Conservation (phyloP, 352 stramenopile species). For the Pythium aphanidermatum region DNA sequence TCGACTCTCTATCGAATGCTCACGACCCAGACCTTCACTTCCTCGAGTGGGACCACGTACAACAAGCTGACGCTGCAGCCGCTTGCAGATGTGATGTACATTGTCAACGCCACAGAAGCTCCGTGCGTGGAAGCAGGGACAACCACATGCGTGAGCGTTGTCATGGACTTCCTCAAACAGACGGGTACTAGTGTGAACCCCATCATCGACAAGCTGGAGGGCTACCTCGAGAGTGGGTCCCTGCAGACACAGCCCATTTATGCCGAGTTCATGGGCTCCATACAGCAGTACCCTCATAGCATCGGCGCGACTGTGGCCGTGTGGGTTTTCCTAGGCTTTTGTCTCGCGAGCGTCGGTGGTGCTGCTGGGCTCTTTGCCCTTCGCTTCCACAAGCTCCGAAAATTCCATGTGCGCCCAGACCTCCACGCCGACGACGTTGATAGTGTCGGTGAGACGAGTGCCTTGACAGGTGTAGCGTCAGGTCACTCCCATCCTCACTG, state of each 20-base stretch:
- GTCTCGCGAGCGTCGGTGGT: conserved; percentile 23
- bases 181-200: conserved; percentile 15
- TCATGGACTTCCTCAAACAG: conserved; percentile 34
- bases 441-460: too few relatives aligned
- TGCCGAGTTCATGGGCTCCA: conserved; percentile 31
- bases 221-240: conserved; percentile 36
- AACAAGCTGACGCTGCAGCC: conserved; percentile 26
- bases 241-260: conserved; percentile 40
- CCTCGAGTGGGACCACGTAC: conserved; percentile 30
- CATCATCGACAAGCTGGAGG: conserved; percentile 47
- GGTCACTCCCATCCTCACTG: too few relatives aligned
- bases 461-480: too few relatives aligned
- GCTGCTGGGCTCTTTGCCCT: conserved; percentile 26
- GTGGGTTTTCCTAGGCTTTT: conserved; percentile 61
- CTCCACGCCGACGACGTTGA: conserved; percentile 8
- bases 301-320: conserved; percentile 41
- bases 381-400: conserved; percentile 31
- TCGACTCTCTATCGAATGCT: conserved; percentile 56
- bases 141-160: conserved; percentile 28
- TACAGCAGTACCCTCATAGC: conserved; percentile 32
- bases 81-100: conserved; percentile 39
- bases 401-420: conserved; percentile 37
- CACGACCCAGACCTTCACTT: conserved; percentile 24
- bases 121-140: conserved; percentile 23
- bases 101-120: conserved; percentile 40